A percentile compares a stretch with the other conserved stretches of the same genome.
Conservation (phyloP, 1,284 basidiomycete genomes). For the Malassezia dermatis region DNA sequence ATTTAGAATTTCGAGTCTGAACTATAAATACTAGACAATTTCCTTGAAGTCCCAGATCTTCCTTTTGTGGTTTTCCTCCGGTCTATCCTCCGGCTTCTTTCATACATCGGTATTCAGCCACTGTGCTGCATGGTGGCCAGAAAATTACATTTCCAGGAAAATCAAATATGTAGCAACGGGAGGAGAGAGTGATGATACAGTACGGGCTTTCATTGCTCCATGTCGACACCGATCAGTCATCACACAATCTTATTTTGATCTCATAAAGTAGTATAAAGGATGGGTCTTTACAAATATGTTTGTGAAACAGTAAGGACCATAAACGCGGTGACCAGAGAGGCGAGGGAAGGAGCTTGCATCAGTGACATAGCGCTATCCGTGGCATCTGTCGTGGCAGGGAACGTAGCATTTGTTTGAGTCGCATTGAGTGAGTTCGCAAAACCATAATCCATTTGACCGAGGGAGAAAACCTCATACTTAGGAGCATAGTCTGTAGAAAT, state of each 20-base stretch:
- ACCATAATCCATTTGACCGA: neutral
- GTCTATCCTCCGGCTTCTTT: no score
- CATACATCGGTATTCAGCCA: no score
- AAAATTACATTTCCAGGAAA: no score
- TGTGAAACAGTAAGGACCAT: neutral
- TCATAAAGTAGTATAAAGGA: neutral
- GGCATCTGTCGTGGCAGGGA: neutral
- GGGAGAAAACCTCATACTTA: neutral
- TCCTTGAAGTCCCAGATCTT: no score
- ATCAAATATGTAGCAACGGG: no score
- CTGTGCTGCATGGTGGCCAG: no score
- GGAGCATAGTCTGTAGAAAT: slow-evolving; percentile 17
- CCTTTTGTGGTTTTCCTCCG: no score
- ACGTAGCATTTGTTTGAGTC: neutral
- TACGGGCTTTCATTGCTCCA: no score
- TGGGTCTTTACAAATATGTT: slow-evolving; percentile 27
- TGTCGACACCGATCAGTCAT: no score
- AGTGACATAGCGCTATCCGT: neutral
- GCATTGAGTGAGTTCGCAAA: neutral
- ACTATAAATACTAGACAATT: no score
- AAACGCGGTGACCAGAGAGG: neutral
- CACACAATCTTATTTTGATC: neutral
- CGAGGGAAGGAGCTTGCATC: neutral
- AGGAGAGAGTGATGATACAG: no score
- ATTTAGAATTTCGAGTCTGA: no score